Base-by-base conservation (phyloP, 164 flowering plant genomes). In the Berberis thunbergii region DNA sequence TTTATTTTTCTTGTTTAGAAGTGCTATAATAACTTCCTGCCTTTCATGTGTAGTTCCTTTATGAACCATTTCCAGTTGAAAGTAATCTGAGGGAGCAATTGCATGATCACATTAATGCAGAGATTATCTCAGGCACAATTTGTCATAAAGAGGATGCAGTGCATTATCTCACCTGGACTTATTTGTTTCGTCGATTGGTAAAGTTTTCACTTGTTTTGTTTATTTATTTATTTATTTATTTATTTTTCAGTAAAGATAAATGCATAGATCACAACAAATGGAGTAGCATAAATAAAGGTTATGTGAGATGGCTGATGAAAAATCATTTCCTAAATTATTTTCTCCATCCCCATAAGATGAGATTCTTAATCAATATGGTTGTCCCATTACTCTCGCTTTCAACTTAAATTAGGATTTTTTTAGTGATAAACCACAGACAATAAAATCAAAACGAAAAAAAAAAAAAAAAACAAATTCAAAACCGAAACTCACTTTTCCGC, bases 1-100 rank as follows among this genome's bases (percentile, higher is more conserved):
- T 4, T 62, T n/a, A 63, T 65, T 5, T 1, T 26, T 49, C 4
- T 38, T 56, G 56, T 50, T 45, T 13, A 69, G 43, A 61, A 43
- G 10, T 57, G 49, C 12, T 6, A 44, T 1, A 53, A 3, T 42
- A 4, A 4, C 13, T 59, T 70, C 53, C 61, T 61, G 59, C 42
- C 41, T 56, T 56, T 38, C 39, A 5, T 1, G 8, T 57, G 76
- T 87, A 94, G 98, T 94, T 94, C 74, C 79, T 94, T 50, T 94
- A 94, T 67, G 98, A 94, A 76, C 98, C 98, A 42, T 94, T 94
- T 74, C 98, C 98, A 0, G 98, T 94, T 67, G 98, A 94, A 79
- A 94, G 98, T 75, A 94, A 85, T 77, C 77, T 94, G 68, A 85
- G 83, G 77, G 97, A 91, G 72, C 93, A 87, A 60, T 69, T 94